Conservation (phyloP, 176 grass and related monocot genomes). For the Canna indica region DNA sequence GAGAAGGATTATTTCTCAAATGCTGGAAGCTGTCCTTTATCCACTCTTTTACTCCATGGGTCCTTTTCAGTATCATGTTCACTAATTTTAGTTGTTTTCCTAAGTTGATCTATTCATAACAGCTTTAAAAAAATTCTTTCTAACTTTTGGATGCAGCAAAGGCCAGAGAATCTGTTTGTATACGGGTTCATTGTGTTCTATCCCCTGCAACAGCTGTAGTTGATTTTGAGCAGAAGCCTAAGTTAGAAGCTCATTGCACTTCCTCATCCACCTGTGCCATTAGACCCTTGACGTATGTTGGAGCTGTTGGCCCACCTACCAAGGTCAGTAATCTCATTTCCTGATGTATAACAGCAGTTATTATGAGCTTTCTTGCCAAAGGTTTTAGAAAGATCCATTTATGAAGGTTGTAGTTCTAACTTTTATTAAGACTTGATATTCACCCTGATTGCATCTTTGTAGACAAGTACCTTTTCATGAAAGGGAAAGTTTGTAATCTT, state of each 20-base stretch:
- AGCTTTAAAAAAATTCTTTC: neutral
- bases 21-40: neutral
- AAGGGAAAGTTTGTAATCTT: no score
- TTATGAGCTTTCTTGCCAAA: neutral
- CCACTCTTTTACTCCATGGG: neutral
- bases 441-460: no score
- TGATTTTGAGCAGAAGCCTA: slow-evolving; percentile 3
- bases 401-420: neutral
- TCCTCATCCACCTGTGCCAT: neutral
- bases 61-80: neutral
- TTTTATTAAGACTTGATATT: neutral
- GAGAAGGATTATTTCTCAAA: neutral
- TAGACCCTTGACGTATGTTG: slow-evolving; percentile 8
- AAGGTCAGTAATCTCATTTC: slow-evolving; percentile 11
- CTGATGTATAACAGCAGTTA: neutral
- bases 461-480: no score
- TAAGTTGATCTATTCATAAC: no score
- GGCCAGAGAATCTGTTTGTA: slow-evolving; percentile 8
- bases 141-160: slow-evolving; percentile 5
- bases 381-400: neutral
- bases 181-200: slow-evolving; percentile 8
- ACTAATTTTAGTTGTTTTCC: neutral
- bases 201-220: slow-evolving; percentile 5
- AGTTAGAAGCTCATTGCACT: slow-evolving; percentile 9
- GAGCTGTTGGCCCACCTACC: slow-evolving; percentile 5